phyloP scores from a whole-genome alignment of 257 asterid species.

The Hygrophila difformis region DNA sequence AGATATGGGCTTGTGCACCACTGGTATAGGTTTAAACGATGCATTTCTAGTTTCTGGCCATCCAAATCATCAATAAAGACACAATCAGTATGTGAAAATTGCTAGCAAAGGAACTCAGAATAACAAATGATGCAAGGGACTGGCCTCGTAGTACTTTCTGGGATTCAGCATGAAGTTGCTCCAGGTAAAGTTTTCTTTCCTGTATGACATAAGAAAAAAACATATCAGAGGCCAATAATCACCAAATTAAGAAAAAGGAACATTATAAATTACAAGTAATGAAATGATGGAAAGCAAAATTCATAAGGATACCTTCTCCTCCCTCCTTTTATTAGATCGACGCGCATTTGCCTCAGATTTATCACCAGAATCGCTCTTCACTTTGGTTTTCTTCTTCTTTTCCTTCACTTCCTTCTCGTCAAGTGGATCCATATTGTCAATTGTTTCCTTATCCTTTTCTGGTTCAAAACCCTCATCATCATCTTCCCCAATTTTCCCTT shows the following conservation, averaged over 20 bases:
- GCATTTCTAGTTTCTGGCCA: constrained; percentile 65
- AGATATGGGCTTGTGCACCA: constrained; percentile 75
- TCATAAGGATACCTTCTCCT: constrained; percentile 47
- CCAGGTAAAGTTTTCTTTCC: constrained; percentile 57
- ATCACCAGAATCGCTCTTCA: constrained; percentile 19
- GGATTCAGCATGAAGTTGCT: constrained; percentile 85
- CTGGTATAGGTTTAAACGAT: constrained; percentile 55
- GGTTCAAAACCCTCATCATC: constrained; percentile 13
- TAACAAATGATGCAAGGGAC: neutral
- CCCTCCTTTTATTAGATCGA: constrained; percentile 37
- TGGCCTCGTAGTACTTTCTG: constrained; percentile 81
- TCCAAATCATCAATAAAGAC: constrained; percentile 5
- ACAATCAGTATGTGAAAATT: constrained; percentile 1
- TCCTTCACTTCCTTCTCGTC: constrained; percentile 24
- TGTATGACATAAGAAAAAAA: constrained; percentile 21
- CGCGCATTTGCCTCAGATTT: constrained; percentile 22
- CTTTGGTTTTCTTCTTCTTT: constrained; percentile 35
- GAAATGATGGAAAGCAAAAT: neutral
- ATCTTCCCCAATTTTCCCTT: constrained; percentile 9
- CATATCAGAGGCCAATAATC: constrained; percentile 3
- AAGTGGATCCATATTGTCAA: constrained; percentile 10
- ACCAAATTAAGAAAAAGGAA: neutral
- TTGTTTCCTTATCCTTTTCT: constrained; percentile 11
- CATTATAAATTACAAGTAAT: too few relatives aligned
- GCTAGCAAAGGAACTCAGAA: neutral